Conservation (phyloP, 257 asterid species). For the Ocimum tenuiflorum region DNA sequence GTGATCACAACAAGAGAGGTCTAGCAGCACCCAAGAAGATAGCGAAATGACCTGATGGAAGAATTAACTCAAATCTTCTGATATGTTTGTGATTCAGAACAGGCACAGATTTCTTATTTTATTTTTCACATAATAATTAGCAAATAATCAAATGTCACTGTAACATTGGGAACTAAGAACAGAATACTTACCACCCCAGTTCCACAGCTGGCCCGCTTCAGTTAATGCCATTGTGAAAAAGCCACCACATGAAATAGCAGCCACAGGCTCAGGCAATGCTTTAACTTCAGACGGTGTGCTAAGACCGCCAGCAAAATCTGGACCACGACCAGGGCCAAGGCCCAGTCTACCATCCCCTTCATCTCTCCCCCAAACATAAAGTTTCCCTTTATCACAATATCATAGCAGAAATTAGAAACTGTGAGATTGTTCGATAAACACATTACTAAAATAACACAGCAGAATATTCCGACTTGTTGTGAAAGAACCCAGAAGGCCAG, state of each 20-base stretch:
- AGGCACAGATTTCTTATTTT: not conserved
- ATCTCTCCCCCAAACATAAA: constrained; percentile 94
- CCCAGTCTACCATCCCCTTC: constrained; percentile 99
- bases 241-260: constrained; percentile 96
- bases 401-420: not conserved
- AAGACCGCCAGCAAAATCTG: constrained; percentile 79
- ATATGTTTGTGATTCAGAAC: not conserved
- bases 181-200: constrained; percentile 78
- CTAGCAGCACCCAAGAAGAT: not conserved
- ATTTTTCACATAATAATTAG: not conserved
- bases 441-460: not conserved
- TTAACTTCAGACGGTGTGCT: constrained; percentile 76
- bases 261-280: constrained; percentile 60
- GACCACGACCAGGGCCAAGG: constrained; percentile 95
- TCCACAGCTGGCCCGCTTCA: constrained; percentile 87
- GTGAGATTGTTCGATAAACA: constrained; percentile 23
- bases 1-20: not conserved
- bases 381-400: constrained; percentile 47
- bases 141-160: not conserved
- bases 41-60: not conserved
- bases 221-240: constrained; percentile 93
- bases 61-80: not conserved
- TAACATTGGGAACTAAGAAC: not conserved
- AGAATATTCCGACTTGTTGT: not conserved
- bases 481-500: not conserved